phyloP scores from a whole-genome alignment of 352 stramenopile genomes.

The Globisporangium uncinulatum region DNA sequence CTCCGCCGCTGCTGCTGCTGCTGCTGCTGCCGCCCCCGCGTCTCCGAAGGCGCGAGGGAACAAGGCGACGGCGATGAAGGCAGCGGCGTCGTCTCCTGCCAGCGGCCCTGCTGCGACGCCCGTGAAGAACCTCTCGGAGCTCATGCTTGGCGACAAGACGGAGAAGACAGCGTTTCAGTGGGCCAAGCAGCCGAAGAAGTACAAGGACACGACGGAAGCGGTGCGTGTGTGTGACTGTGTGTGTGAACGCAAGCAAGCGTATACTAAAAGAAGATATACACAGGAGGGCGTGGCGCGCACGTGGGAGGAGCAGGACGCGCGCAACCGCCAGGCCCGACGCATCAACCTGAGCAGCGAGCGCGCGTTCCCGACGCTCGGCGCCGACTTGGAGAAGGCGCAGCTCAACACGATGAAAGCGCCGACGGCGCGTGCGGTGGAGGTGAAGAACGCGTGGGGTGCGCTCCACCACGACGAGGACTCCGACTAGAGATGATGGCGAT shows the following conservation, averaged over 20 bases:
- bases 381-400: constrained; percentile 38
- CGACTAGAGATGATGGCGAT: constrained; percentile 20
- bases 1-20: neutral
- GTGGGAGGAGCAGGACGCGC: constrained; percentile 73
- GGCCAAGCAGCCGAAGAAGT: constrained; percentile 85
- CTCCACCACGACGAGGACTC: constrained; percentile 59
- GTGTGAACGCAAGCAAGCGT: too few relatives aligned
- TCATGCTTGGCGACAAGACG: constrained; percentile 48
- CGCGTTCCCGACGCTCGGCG: constrained; percentile 70
- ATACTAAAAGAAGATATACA: neutral
- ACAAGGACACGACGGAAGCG: constrained; percentile 53
- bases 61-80: neutral
- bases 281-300: constrained; percentile 50
- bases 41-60: constrained; percentile 11
- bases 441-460: constrained; percentile 69
- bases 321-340: constrained; percentile 45
- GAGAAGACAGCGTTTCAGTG: constrained; percentile 63
- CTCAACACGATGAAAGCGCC: constrained; percentile 65
- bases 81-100: constrained; percentile 13
- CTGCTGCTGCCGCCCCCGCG: neutral
- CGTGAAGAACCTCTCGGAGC: constrained; percentile 57
- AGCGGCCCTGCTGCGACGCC: constrained; percentile 11
- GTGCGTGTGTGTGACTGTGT: constrained; percentile 10
- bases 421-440: constrained; percentile 48
- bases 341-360: constrained; percentile 74